Percentiles rank a stretch among this genome's conserved stretches.
Evolutionary conservation across 495 filamentous ascomycete genomes (phyloP).

Genomic region (Parachaetomium inaequale): DNA sequence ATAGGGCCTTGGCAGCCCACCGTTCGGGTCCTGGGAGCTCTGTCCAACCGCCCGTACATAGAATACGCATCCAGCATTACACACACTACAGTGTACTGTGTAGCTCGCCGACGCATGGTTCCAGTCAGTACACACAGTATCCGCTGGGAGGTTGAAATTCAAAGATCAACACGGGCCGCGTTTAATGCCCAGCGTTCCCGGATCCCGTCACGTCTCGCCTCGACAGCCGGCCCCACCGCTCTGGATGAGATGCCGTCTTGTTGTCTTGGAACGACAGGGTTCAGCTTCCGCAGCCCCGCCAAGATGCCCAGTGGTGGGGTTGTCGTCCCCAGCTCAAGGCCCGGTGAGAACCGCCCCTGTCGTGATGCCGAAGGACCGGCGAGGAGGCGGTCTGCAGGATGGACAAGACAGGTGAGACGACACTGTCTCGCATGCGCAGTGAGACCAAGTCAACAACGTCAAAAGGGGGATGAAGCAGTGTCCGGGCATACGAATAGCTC

Average conservation of each 20-base stretch:
- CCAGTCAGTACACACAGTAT: background rate
- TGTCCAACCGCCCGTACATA: too few relatives aligned
- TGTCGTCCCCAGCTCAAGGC: background rate
- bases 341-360: slow-evolving; percentile 10
- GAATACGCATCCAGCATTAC: too few relatives aligned
- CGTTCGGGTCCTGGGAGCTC: slow-evolving; percentile 14
- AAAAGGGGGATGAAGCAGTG: background rate
- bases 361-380: background rate
- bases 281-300: slow-evolving; percentile 12
- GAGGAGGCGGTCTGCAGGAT: background rate
- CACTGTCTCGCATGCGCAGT: background rate
- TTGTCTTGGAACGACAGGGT: background rate
- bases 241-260: background rate
- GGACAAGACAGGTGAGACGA: background rate
- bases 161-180: background rate
- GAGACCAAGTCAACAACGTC: background rate
- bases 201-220: background rate
- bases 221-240: background rate
- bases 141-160: background rate
- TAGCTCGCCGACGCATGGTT: too few relatives aligned
- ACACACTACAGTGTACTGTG: too few relatives aligned
- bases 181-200: background rate
- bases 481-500: background rate
- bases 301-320: slow-evolving; percentile 20
- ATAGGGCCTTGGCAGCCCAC: slow-evolving; percentile 22